Percentiles rank a stretch among this genome's conserved stretches.
phyloP scores from a whole-genome alignment of 2,329 filamentous ascomycete species.

The Colletotrichum sp. region DNA sequence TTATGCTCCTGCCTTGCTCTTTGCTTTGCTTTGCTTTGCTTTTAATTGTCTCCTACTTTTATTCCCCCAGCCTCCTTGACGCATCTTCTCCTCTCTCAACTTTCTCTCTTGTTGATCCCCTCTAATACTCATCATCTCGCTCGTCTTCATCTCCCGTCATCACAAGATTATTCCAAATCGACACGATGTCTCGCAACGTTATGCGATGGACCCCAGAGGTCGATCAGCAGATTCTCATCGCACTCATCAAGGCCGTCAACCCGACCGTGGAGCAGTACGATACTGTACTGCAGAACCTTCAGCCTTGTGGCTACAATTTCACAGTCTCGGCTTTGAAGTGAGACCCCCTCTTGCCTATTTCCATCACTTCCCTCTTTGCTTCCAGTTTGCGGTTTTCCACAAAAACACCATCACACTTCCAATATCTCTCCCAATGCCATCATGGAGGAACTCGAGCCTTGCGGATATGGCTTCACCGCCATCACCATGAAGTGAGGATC shows the following conservation, averaged over 20 bases:
- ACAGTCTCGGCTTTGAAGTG: constrained; percentile 46
- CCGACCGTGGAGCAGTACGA: constrained; percentile 37
- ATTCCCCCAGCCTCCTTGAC: background rate
- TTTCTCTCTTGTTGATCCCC: too few relatives aligned
- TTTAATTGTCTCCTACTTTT: background rate
- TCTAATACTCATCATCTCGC: too few relatives aligned
- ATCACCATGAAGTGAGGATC: constrained; percentile 44
- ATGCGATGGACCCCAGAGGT: constrained; percentile 46
- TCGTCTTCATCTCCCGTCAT: background rate
- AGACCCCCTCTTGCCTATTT: constrained; percentile 1
- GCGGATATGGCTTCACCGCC: constrained; percentile 45
- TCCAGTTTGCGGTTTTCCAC: background rate
- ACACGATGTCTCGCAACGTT: constrained; percentile 25
- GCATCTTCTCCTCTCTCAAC: background rate
- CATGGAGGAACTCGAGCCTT: constrained; percentile 30
- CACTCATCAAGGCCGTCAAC: constrained; percentile 41
- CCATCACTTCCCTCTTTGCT: background rate
- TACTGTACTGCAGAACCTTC: constrained; percentile 34
- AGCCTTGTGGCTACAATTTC: constrained; percentile 43
- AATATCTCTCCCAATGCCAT: constrained; percentile 29
- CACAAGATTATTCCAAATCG: background rate
- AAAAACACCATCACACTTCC: background rate
- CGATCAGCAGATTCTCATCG: constrained; percentile 49
- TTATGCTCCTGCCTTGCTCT: background rate
- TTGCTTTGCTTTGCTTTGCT: background rate